Evolutionary conservation across 2,329 filamentous ascomycete genomes (phyloP), one percentile per base, ranked within the genome.

Genomic region (Trichoderma sp.): DNA sequence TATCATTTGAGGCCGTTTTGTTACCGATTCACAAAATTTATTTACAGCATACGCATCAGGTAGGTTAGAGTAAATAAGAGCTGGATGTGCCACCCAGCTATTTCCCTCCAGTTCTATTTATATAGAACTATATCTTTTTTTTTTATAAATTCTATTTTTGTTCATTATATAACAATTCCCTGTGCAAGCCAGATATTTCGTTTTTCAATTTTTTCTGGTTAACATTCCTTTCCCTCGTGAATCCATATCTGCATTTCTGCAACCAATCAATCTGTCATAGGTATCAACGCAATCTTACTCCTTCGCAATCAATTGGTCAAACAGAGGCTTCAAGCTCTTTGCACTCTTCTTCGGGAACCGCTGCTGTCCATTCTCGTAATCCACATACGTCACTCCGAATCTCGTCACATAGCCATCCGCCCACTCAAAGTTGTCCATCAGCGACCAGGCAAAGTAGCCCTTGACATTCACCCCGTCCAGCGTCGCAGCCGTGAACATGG

Each of bases 341-440:
- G 91, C 92, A 77, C 92, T 95, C 86, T 93, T 92, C 86, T 97
- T 97, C 45, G 92, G 89, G 72, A 89, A 86, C 61, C 92, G 84
- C 82, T 90, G 92, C 84, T 96, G 93, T 27, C 88, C 89, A 72
- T 92, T 87, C 73, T 87, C 82, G 77, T 95, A 96, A 80, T 96
- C 92, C 63, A 96, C 92, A 76, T 86, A 95, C 7, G 90, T 92
- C 67, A 93, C 92, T 29, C 92, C 92, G 74, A 96, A 96, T 48
- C 92, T 86, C 52, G 92, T 95, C 81, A 92, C 89, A 76, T 94
- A 97, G 12, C 92, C 92, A 77, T 96, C 92, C n/a, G 92, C 91
- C 92, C 92, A 94, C 79, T 94, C 92, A 74, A 94, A 94, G 82
- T 94, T 94, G 80, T 96, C 93, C 86, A 97, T 87, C 71, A 97